Evolutionary conservation across 2,329 filamentous ascomycete species (phyloP).

Genomic region (Ascochyta koolunga): DNA sequence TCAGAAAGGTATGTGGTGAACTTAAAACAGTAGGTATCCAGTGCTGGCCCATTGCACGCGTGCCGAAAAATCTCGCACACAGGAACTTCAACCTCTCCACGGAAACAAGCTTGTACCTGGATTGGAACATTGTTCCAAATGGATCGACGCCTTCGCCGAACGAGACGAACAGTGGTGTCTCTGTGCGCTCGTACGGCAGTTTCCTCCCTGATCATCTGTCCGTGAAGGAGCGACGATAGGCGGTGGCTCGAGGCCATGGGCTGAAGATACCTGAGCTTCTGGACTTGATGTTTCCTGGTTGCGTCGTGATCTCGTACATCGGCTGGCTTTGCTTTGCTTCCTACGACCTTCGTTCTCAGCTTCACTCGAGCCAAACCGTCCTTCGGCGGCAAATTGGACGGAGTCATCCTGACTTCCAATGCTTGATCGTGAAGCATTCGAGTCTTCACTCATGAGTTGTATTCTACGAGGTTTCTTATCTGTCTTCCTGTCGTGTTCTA

Average conservation of each 20-base stretch:
- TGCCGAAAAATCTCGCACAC: constrained; percentile 44
- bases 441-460: constrained; percentile 27
- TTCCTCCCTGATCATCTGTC: background rate
- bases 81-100: constrained; percentile 45
- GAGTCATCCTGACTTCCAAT: constrained; percentile 19
- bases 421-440: constrained; percentile 22
- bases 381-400: constrained; percentile 3
- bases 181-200: constrained; percentile 29
- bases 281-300: constrained; percentile 5
- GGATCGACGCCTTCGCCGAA: constrained; percentile 43
- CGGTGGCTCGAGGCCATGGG: constrained; percentile 20
- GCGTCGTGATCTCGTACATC: constrained; percentile 7
- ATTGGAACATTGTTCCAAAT: constrained; percentile 45
- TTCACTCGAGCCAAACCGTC: background rate
- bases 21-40: constrained; percentile 46
- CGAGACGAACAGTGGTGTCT: constrained; percentile 29
- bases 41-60: constrained; percentile 36
- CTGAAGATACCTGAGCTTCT: constrained; percentile 4
- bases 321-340: constrained; percentile 3
- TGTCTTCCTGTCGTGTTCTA: constrained; percentile 32
- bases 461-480: constrained; percentile 5
- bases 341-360: background rate
- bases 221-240: constrained; percentile 32
- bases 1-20: constrained; percentile 45
- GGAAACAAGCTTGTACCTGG: constrained; percentile 34